phyloP scores from a whole-genome alignment of 441 rosid species.

The Mallotus japonicus region DNA sequence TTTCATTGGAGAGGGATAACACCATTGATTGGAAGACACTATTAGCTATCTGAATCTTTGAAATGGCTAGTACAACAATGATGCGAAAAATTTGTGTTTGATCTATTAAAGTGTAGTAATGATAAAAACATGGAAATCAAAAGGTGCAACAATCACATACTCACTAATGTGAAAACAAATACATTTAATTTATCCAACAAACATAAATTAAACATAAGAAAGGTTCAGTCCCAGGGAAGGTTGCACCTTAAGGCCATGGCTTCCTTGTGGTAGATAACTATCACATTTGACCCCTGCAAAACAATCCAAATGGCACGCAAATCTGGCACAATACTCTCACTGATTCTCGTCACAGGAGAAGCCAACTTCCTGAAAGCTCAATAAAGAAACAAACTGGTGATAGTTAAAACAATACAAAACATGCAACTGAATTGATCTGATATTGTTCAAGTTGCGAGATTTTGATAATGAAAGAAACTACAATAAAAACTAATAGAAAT shows the following conservation, averaged over 20 bases:
- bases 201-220: conserved; percentile 22
- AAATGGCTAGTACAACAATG: conserved; percentile 3
- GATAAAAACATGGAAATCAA: not conserved
- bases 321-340: conserved; percentile 95
- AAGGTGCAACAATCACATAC: not conserved
- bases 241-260: conserved; percentile 95
- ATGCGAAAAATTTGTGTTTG: not conserved
- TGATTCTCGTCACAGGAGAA: conserved; percentile 88
- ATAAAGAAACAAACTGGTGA: conserved; percentile 19
- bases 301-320: conserved; percentile 97
- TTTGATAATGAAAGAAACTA: too few relatives aligned
- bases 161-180: not conserved
- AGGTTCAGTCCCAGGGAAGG: conserved; percentile 10
- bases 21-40: not conserved
- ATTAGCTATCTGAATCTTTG: not conserved
- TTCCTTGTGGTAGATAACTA: conserved; percentile 99
- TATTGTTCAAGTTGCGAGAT: not conserved
- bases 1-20: not conserved
- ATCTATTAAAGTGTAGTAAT: not conserved
- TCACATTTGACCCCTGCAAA: conserved; percentile 99
- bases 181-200: not conserved
- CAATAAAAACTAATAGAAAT: too few relatives aligned
- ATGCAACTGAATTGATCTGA: not conserved
- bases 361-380: conserved; percentile 72
- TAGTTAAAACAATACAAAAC: conserved; percentile 10